Percentiles rank a stretch among this genome's conserved stretches.
phyloP scores from a whole-genome alignment of 805 yeast species.

The Sugiyamaella mastotermitis region DNA sequence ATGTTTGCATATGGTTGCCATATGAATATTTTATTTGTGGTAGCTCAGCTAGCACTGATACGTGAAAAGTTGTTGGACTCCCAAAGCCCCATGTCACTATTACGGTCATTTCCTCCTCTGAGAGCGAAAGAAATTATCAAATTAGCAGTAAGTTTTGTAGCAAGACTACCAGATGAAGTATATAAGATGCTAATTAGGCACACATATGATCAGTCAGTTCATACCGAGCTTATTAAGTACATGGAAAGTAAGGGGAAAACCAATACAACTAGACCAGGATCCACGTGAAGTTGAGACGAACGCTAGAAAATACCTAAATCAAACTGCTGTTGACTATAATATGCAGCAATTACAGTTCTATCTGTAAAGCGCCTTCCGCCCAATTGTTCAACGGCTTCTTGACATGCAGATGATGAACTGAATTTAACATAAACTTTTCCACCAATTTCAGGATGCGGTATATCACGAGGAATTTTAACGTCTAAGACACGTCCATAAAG shows the following conservation, averaged over 20 bases:
- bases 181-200: constrained; percentile 61
- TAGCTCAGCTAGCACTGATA: constrained; percentile 72
- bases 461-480: constrained; percentile 49
- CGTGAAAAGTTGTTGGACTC: constrained; percentile 56
- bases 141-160: constrained; percentile 71
- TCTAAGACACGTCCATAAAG: constrained; percentile 46
- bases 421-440: constrained; percentile 74
- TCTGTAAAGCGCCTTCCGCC: constrained; percentile 66
- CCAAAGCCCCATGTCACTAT: constrained; percentile 63
- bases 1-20: constrained; percentile 87
- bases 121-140: constrained; percentile 71
- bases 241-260: background rate
- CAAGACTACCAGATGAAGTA: constrained; percentile 61
- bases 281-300: background rate
- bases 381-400: constrained; percentile 47
- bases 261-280: background rate
- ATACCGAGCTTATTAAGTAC: background rate
- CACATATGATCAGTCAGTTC: constrained; percentile 41
- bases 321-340: constrained; percentile 46
- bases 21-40: constrained; percentile 75
- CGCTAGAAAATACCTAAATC: constrained; percentile 27
- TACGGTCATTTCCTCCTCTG: constrained; percentile 66
- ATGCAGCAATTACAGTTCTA: constrained; percentile 62
- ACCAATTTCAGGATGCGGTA: constrained; percentile 37
- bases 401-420: constrained; percentile 43